These are phyloP conservation scores for Mortierella sp. DNA, from an alignment of 371 early-diverging fungal genomes.

Conservation along the genomic window DNA sequence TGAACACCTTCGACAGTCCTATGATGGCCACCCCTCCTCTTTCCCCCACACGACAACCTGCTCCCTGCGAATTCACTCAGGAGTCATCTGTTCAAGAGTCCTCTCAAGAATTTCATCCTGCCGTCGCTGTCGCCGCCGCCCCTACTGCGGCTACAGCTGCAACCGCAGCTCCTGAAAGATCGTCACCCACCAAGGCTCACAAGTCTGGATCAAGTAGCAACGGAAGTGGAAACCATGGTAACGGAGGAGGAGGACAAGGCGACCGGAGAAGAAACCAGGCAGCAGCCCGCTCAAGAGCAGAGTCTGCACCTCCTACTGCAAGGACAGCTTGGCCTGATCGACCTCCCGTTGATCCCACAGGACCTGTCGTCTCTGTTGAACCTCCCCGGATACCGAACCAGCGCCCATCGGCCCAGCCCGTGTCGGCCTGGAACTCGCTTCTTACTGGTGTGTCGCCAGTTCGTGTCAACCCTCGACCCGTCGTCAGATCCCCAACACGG, in stretches of 20 bases:
- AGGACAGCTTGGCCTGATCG: conserved; percentile 1
- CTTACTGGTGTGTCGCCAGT: conserved; percentile 21
- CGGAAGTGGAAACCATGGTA: not conserved
- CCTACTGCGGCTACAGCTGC: not conserved
- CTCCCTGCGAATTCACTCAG: conserved; percentile 11
- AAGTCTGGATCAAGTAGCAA: not conserved
- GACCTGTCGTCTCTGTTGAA: not conserved
- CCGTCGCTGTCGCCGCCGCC: not conserved
- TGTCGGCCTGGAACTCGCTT: conserved; percentile 18
- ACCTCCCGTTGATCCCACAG: not conserved
- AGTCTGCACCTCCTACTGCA: conserved; percentile 27
- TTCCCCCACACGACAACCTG: conserved; percentile 32
- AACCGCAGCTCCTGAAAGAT: not conserved
- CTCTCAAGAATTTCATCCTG: not conserved
- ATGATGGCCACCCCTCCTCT: conserved; percentile 50
- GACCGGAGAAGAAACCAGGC: conserved; percentile 6
- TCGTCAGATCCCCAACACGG: not conserved
- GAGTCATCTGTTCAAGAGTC: conserved; percentile 1
- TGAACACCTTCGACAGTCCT: not conserved
- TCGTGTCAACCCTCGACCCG: conserved; percentile 7
- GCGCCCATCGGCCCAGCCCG: conserved; percentile 3
- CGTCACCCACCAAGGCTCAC: not conserved
- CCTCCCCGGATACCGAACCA: conserved; percentile 14
- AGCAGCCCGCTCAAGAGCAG: conserved; percentile 27
- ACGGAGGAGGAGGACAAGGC: not conserved